Percentiles rank a stretch among this genome's conserved stretches.
Evolutionary conservation across 2,329 filamentous ascomycete species (phyloP).

Genomic region (Claviceps capensis): DNA sequence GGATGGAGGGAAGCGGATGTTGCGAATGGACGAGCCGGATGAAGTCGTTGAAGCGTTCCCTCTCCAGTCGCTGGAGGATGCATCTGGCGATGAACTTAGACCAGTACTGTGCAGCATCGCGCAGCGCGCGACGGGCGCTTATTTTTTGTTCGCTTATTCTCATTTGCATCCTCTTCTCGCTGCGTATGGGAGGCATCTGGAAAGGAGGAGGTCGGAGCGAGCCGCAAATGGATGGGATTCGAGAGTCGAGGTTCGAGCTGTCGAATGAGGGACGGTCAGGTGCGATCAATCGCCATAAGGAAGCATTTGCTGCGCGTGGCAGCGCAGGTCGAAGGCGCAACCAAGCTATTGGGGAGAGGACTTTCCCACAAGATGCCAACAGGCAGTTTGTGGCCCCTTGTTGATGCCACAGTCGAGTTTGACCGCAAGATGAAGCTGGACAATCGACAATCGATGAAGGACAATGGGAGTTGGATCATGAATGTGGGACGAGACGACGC

Average conservation of each 20-base stretch:
- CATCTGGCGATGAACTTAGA: slow-evolving; percentile 35
- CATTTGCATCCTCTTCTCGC: slow-evolving; percentile 14
- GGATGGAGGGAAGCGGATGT: slow-evolving; percentile 35
- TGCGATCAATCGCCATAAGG: slow-evolving; percentile 3
- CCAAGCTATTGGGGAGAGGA: neutral
- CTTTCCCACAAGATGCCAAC: neutral
- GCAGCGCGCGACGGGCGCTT: slow-evolving; percentile 12
- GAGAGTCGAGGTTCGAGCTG: neutral
- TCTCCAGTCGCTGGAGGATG: slow-evolving; percentile 36
- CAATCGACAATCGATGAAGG: neutral
- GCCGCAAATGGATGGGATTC: neutral
- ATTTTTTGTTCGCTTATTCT: slow-evolving; percentile 8
- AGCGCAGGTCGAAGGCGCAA: slow-evolving; percentile 1
- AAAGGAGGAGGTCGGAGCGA: neutral
- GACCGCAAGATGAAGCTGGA: neutral
- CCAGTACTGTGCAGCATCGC: slow-evolving; percentile 30
- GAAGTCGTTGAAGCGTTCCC: slow-evolving; percentile 38
- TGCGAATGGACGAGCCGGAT: slow-evolving; percentile 34
- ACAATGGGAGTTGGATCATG: neutral
- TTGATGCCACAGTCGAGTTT: neutral
- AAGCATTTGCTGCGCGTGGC: slow-evolving; percentile 4
- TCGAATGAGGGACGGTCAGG: slow-evolving; percentile 1
- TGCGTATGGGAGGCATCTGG: neutral
- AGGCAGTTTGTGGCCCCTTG: neutral
- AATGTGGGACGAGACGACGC: neutral